Base-by-base conservation (phyloP, 179 eudicot species). In the Sideroxylon spinosum region DNA sequence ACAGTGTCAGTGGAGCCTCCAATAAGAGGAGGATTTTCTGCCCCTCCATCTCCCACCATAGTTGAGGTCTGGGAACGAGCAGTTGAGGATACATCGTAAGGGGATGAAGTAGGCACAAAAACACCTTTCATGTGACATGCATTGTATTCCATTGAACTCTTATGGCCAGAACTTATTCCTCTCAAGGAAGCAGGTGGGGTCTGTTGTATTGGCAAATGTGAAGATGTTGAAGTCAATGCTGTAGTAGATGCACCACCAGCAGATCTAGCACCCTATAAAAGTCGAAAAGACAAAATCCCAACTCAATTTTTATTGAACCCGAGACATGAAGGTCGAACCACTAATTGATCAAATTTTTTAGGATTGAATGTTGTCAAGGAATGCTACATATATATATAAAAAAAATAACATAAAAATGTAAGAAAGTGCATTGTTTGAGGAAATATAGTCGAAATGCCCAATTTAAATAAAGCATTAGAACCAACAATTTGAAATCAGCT, bases 41-140 rank as follows among this genome's bases (percentile, higher is more conserved):
- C 90, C 55, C 79, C 91, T 80, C 87, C 88, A 69, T 82, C 88
- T 75, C 87, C 94, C 52, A 89, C 78, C 81, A 90, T 72, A 66
- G 86, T 82, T 50, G 95, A 78, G 52, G 81, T 78, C 65, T 87
- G 97, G 70, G 91, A 84, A 62, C 76, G 91, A 53, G 89, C 82
- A 72, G 82, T 83, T n/a, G 93, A 80, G 22, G 97, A 88, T 68
- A 82, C 88, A 77, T 93, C 95, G 86, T 86, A 89, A 71, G 91
- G 87, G 62, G 97, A 87, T 76, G 98, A 83, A 79, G 85, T 71
- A 48, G 90, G 82, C 78, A 87, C 87, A 84, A 82, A 87, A 79
- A 73, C 87, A 81, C 87, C 86, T 84, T 87, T 90, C 82, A 83
- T 60, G 73, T 85, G 89, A 68, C 91, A 82, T 20, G 90, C 73